Evolutionary conservation across 768 basidiomycete species (phyloP).

Genomic region (Stropharia rugosoannulata): DNA sequence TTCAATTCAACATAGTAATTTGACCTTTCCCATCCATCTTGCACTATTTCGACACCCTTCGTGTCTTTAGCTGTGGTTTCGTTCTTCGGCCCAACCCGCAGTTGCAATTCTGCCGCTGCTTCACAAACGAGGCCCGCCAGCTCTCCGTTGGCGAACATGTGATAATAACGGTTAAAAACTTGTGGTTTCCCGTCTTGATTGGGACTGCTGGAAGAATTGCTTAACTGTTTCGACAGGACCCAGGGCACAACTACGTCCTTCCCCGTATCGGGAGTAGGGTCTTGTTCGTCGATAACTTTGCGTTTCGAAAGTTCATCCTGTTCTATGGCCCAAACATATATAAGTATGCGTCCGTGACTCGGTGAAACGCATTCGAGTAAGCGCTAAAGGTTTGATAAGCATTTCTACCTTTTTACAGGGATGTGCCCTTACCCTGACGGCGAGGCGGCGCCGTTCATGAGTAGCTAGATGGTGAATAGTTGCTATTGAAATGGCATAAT

Average conservation of each 20-base stretch:
- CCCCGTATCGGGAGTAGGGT: slow-evolving; percentile 32
- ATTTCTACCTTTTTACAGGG: background rate
- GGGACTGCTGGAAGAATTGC: slow-evolving; percentile 8
- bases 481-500: slow-evolving; percentile 96
- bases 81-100: slow-evolving; percentile 45
- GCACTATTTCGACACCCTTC: slow-evolving; percentile 63
- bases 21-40: slow-evolving; percentile 84
- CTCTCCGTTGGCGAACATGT: slow-evolving; percentile 89
- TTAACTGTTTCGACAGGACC: slow-evolving; percentile 51
- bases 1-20: slow-evolving; percentile 83
- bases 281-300: slow-evolving; percentile 42
- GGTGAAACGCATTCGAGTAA: slow-evolving; percentile 67
- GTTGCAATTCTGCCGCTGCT: slow-evolving; percentile 59
- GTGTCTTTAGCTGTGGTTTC: slow-evolving; percentile 15
- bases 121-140: slow-evolving; percentile 56
- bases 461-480: slow-evolving; percentile 97
- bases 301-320: slow-evolving; percentile 87
- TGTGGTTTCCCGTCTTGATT: slow-evolving; percentile 26
- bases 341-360: slow-evolving; percentile 72
- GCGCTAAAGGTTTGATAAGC: slow-evolving; percentile 37
- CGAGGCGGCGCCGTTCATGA: slow-evolving; percentile 61
- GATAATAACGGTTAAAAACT: slow-evolving; percentile 90
- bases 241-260: slow-evolving; percentile 92
- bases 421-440: slow-evolving; percentile 62
- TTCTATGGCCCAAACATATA: slow-evolving; percentile 97